Evolutionary conservation across 2,329 filamentous ascomycete species (phyloP).

Genomic region (Microthyrium microscopicum): DNA sequence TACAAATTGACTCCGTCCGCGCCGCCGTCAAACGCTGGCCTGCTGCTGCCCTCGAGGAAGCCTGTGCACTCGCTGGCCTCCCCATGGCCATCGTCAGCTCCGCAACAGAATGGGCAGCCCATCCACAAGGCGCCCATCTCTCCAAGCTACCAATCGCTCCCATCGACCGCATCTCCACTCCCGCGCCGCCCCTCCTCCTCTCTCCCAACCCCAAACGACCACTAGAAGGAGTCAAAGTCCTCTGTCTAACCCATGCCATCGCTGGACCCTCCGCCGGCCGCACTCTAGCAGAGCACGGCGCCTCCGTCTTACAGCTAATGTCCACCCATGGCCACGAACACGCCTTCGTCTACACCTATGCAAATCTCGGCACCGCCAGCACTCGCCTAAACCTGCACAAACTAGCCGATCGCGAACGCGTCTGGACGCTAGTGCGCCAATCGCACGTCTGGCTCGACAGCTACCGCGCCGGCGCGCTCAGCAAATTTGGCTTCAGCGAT

Average conservation of each 20-base stretch:
- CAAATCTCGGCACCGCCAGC: background rate
- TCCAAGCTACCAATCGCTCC: conserved; percentile 1
- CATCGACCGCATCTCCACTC: background rate
- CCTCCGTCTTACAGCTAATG: conserved; percentile 2
- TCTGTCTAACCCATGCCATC: conserved; percentile 1
- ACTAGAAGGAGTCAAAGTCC: conserved; percentile 2
- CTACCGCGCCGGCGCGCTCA: background rate
- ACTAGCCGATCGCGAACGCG: background rate
- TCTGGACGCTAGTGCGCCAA: background rate
- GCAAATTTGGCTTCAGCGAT: conserved; percentile 1
- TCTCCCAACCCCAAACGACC: conserved; percentile 1
- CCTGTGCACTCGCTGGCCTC: background rate
- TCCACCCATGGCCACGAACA: conserved; percentile 1
- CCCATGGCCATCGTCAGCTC: conserved; percentile 1
- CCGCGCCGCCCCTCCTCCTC: too few species aligned
- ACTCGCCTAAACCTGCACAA: conserved; percentile 2
- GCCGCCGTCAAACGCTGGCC: background rate
- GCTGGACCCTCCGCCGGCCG: conserved; percentile 1
- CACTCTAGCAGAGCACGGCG: conserved; percentile 2
- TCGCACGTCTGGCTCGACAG: conserved; percentile 1
- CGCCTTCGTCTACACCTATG: conserved; percentile 3
- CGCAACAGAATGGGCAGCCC: background rate
- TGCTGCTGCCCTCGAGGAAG: background rate
- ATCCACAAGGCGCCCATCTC: background rate
- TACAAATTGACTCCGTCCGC: background rate